phyloP scores from a whole-genome alignment of 805 yeast genomes.

The Candida boidinii region DNA sequence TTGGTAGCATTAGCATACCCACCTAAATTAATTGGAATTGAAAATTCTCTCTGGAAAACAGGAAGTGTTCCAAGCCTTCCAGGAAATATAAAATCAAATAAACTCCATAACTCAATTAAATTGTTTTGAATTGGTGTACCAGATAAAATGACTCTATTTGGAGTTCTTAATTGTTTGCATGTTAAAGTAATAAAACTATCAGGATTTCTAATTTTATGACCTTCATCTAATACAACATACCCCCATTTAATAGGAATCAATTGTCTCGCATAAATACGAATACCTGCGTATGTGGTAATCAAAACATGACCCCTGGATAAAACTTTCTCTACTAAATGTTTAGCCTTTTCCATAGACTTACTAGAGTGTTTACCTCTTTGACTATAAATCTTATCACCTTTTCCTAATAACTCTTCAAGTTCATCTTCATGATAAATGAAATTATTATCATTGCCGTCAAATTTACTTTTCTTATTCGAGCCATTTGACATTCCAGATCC shows the following conservation, averaged over 20 bases:
- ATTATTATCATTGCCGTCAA: no score
- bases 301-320: constrained; percentile 69
- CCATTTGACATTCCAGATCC: constrained; percentile 69
- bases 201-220: constrained; percentile 94
- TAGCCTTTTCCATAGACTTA: constrained; percentile 19
- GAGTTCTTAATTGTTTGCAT: constrained; percentile 77
- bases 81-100: constrained; percentile 92
- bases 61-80: constrained; percentile 94
- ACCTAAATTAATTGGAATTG: constrained; percentile 90
- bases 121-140: constrained; percentile 98
- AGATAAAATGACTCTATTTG: constrained; percentile 79
- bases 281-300: constrained; percentile 77
- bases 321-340: constrained; percentile 47
- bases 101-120: constrained; percentile 84
- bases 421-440: constrained; percentile 39
- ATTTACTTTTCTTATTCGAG: constrained; percentile 15
- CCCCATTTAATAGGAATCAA: constrained; percentile 77
- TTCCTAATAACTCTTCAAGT: no score
- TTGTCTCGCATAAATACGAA: constrained; percentile 39
- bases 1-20: constrained; percentile 97
- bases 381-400: constrained; percentile 36
- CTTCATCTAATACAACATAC: constrained; percentile 88
- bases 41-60: constrained; percentile 86
- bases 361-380: constrained; percentile 27
- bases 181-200: constrained; percentile 79